Percentiles rank a stretch among this genome's conserved stretches.
Evolutionary conservation across 257 asterid species (phyloP).

Genomic region (Lantana camara): DNA sequence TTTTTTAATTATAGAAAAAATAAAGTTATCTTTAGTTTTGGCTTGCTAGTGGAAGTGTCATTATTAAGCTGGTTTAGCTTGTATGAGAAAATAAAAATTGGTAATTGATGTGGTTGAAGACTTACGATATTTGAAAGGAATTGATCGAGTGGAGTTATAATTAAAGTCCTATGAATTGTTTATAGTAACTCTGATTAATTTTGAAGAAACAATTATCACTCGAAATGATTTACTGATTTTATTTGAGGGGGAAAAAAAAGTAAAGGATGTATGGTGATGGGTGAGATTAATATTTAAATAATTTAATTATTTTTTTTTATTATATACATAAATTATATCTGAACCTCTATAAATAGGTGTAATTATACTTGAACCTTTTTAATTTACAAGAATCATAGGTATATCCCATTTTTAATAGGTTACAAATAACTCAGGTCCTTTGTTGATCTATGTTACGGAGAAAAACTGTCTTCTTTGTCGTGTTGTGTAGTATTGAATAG

Average conservation of each 20-base stretch:
- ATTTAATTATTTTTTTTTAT: neutral
- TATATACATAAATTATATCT: too few species aligned
- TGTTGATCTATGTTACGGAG: too few species aligned
- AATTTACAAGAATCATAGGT: too few species aligned
- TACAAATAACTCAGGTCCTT: too few species aligned
- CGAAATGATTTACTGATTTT: conserved; percentile 1
- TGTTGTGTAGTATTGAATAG: too few species aligned
- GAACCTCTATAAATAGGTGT: too few species aligned
- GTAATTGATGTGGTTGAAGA: conserved; percentile 22
- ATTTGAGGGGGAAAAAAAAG: neutral
- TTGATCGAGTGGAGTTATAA: conserved; percentile 26
- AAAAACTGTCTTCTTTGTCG: too few species aligned
- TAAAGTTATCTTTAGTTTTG: neutral
- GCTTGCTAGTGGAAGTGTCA: conserved; percentile 28
- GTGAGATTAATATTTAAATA: neutral
- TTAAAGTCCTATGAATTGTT: conserved; percentile 16
- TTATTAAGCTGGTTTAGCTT: conserved; percentile 34
- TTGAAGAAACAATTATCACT: conserved; percentile 21
- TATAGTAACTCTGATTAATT: neutral
- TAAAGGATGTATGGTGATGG: neutral
- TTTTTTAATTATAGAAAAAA: too few species aligned
- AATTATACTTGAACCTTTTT: too few species aligned
- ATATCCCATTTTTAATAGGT: too few species aligned
- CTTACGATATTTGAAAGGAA: conserved; percentile 23
- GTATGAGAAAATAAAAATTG: conserved; percentile 23